Evolutionary conservation across 2,329 filamentous ascomycete genomes (phyloP).

Genomic region (Exophiala bonariae): DNA sequence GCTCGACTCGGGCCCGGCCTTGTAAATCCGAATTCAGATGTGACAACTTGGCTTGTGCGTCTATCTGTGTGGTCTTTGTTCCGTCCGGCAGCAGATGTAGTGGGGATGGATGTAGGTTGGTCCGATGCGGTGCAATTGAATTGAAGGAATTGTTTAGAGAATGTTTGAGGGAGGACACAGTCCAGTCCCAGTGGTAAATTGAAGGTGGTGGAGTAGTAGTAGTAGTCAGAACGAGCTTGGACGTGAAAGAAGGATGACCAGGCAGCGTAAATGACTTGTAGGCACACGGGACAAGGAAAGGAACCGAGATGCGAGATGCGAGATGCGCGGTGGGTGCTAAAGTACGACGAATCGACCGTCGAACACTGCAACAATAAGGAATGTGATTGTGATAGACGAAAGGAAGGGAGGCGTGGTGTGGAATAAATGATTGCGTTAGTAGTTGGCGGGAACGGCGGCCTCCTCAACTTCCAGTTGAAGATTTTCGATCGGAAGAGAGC

Average conservation of each 20-base stretch:
- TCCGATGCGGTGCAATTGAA: neutral
- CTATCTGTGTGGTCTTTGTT: conserved; percentile 2
- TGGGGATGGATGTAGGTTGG: neutral
- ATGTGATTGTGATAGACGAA: conserved; percentile 17
- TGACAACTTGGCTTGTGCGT: conserved; percentile 11
- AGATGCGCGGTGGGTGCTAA: conserved; percentile 4
- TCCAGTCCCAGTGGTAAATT: conserved; percentile 10
- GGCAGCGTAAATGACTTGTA: conserved; percentile 13
- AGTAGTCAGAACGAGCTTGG: conserved; percentile 3
- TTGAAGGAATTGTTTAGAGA: conserved; percentile 9
- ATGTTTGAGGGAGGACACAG: conserved; percentile 19
- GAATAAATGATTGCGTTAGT: conserved; percentile 17
- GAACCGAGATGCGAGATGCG: conserved; percentile 5
- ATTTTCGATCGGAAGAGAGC: conserved; percentile 9
- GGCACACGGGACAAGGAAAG: conserved; percentile 17
- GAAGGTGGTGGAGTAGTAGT: conserved; percentile 8
- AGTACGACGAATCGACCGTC: conserved; percentile 27
- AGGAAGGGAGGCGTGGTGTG: conserved; percentile 6
- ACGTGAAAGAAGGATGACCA: conserved; percentile 16
- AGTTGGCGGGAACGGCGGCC: conserved; percentile 6
- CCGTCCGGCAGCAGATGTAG: neutral
- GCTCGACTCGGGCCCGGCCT: no score
- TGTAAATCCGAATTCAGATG: conserved; percentile 1
- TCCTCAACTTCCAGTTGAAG: no score
- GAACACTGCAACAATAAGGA: conserved; percentile 16